Base-by-base conservation (phyloP, 2,329 filamentous ascomycete species). In the Microdochium bolleyi region DNA sequence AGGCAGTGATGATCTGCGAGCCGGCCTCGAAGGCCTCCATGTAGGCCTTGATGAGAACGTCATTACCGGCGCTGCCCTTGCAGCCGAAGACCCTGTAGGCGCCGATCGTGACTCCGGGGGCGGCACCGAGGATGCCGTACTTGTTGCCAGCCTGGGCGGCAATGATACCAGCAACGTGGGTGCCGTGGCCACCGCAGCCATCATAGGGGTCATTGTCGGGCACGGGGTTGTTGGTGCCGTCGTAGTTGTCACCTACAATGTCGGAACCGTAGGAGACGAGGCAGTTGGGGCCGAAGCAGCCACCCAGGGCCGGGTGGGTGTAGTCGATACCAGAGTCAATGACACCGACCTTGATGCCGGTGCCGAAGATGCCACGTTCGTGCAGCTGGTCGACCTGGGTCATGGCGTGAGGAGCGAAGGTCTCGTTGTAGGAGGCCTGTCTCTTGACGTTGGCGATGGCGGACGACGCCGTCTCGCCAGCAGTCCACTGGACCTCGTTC, bases 111-210 rank as follows among this genome's bases (percentile, higher is more conserved):
- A 80, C 81, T 41, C 73, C 78, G 0, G 78, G 76, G 0, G 80
- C 81, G 10, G 75, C 79, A 16, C 82, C 82, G 16, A 76, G 77
- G 59, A 83, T 79, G n/a, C 75, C 75, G 37, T 74, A 74, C 0
- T 69, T 64, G 60, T 82, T 73, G 48, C 41, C 41, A 8, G 66
- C 62, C 62, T 83, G 77, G 1, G 81, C 82, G 2, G 80, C 83
- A 48, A 87, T 75, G 55, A 82, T 84, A 30, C 84, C 83, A 1
- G 81, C 74, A 24, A 83, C 79, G 63, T 83, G 81, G 1, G 78
- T 82, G 27, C 83, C 82, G 63, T 86, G 82, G 2, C 82, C 82
- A 2, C 62, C 66, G 59, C 79, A 82, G 56, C 78, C 69, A 55
- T 75, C 78, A 60, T 78, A 77, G 2, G 81, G 82, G 56, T 67